Percentiles rank a stretch among this genome's conserved stretches.
These are phyloP conservation scores for Eucalyptus sp. DNA, from an alignment of 345 rosid species.

Conservation along the genomic window DNA sequence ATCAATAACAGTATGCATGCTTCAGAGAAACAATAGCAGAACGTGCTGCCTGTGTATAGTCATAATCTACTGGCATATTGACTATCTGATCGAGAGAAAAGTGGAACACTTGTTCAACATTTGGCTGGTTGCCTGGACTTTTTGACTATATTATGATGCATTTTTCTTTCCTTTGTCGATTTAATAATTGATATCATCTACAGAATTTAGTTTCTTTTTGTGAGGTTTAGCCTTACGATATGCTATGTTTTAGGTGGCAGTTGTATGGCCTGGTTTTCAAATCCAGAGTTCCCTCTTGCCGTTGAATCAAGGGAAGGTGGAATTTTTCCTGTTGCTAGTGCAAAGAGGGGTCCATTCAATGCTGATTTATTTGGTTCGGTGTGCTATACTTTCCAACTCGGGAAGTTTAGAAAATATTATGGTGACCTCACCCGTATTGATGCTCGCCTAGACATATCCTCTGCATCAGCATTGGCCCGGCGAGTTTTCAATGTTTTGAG, in stretches of 20 bases:
- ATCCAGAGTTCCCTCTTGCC: conserved; percentile 13
- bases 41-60: neutral
- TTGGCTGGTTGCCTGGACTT: neutral
- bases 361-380: conserved; percentile 69
- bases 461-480: conserved; percentile 49
- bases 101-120: neutral
- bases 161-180: neutral
- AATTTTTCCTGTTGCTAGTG: neutral
- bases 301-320: conserved; percentile 1
- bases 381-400: conserved; percentile 63
- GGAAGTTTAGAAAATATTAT: conserved; percentile 48
- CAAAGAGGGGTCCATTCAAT: conserved; percentile 41
- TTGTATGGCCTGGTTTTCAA: conserved; percentile 50
- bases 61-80: neutral
- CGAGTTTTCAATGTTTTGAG: conserved; percentile 23
- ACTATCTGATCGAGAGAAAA: neutral
- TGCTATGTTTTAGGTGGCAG: conserved; percentile 32
- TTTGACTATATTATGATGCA: neutral
- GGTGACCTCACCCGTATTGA: conserved; percentile 71
- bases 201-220: neutral
- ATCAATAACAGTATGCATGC: neutral
- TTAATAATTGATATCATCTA: neutral
- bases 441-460: conserved; percentile 61
- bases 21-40: neutral
- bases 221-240: neutral